These are phyloP conservation scores for Parathielavia appendiculata DNA, from an alignment of 495 filamentous ascomycete species.

Conservation along the genomic window DNA sequence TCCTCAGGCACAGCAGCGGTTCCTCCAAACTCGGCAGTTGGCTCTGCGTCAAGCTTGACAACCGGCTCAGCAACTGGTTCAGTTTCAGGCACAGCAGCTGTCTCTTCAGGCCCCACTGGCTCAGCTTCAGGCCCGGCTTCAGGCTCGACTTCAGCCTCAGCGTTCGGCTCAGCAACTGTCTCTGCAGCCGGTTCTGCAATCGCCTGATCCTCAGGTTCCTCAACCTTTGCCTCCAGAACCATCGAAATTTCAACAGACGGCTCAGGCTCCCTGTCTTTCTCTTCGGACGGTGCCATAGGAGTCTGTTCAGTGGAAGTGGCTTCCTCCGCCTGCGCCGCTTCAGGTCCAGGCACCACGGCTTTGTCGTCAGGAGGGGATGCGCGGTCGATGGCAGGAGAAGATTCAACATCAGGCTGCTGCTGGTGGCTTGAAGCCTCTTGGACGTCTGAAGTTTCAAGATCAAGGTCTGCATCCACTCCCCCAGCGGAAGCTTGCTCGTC, in stretches of 20 bases:
- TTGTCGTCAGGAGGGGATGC: not conserved
- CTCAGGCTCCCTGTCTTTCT: not conserved
- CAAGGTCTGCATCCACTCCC: not conserved
- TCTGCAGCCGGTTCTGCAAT: not conserved
- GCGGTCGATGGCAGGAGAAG: not conserved
- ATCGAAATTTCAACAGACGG: not conserved
- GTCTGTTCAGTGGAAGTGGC: not conserved
- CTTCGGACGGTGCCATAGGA: not conserved
- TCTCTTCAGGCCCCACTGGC: too few species aligned
- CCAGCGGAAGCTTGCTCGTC: not conserved
- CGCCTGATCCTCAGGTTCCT: not conserved
- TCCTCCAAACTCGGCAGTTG: not conserved
- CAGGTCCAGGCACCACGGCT: not conserved
- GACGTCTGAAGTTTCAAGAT: not conserved
- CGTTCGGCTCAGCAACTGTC: too few species aligned
- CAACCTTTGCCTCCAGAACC: not conserved
- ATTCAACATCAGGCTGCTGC: not conserved
- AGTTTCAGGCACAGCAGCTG: not conserved
- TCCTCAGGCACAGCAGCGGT: not conserved
- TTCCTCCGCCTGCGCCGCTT: not conserved
- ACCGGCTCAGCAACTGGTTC: slow-evolving; percentile 5
- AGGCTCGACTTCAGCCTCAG: too few species aligned
- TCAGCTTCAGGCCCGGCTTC: too few species aligned
- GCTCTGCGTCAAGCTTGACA: not conserved
- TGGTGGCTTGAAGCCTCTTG: not conserved